phyloP scores from a whole-genome alignment of 768 basidiomycete species.

The Mycena kentingensis region DNA sequence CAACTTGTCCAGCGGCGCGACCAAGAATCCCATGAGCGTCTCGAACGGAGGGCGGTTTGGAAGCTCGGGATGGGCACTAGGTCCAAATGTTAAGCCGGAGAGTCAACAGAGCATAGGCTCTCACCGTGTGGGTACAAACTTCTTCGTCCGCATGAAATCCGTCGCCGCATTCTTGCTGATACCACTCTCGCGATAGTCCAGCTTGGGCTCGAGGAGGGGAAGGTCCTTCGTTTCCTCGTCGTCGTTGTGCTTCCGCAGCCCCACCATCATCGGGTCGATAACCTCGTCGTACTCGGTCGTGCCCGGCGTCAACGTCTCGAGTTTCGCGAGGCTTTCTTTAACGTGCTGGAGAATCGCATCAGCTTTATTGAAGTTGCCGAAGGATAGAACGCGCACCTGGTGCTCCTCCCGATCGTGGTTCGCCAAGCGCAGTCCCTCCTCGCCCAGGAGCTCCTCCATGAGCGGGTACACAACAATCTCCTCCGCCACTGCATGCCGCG shows the following conservation, averaged over 20 bases:
- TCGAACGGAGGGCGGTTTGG: constrained; percentile 64
- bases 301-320: constrained; percentile 48
- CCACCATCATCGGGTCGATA: constrained; percentile 48
- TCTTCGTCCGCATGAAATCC: constrained; percentile 58
- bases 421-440: constrained; percentile 49
- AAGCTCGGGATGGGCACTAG: constrained; percentile 50
- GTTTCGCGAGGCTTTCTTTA: constrained; percentile 43
- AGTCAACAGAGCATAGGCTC: constrained; percentile 15
- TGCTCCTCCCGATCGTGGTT: constrained; percentile 61
- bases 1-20: constrained; percentile 59
- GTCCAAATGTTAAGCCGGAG: not conserved
- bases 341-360: constrained; percentile 27
- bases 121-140: constrained; percentile 62
- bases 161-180: constrained; percentile 44
- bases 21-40: constrained; percentile 55
- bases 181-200: constrained; percentile 41
- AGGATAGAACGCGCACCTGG: constrained; percentile 37
- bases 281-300: constrained; percentile 43
- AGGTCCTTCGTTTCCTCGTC: constrained; percentile 61
- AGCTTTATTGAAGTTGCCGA: not conserved
- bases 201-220: constrained; percentile 49
- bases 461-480: constrained; percentile 67
- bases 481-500: constrained; percentile 61
- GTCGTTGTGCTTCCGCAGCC: constrained; percentile 55
- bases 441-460: constrained; percentile 58